Evolutionary conservation across 2,329 filamentous ascomycete genomes (phyloP), one percentile per base, ranked within the genome.

Genomic region (Leptosphaerulina australis): DNA sequence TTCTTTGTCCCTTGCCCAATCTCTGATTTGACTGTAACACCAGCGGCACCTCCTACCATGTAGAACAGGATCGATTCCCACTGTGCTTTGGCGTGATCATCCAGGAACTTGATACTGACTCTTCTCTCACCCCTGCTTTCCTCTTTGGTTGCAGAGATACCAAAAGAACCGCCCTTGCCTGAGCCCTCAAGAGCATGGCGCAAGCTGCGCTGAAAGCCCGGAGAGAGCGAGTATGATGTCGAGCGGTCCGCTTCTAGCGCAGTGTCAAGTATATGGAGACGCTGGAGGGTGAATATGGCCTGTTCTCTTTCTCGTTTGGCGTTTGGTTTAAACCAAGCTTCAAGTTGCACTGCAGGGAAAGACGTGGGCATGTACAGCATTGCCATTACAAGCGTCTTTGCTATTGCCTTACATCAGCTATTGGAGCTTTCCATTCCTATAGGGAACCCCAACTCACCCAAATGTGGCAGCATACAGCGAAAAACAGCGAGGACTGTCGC

Each of bases 11-110:
- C 80, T 31, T 78, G 74, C 12, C 77, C 74, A 38, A 79, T 72
- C 34, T 76, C 76, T 63, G 80, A 67, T 55, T 76, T 67, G 64
- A 78, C 60, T 9, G 47, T 41, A 20, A 73, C 59, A 7, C 60
- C 63, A 4, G 83, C 85, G 7, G 88, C 87, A 53, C 84, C 88
- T 50, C 88, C 89, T 15, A 99, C 94, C 70, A 99, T 92, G 68
- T 91, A 99, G 72, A 97, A 94, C 37, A 99, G 75, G 21, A 99
- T 96, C 20, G 91, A 88, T 73, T 99, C 95, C 92, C 94, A 99
- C 68, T 96, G 92, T 63, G 83, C 84, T 45, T 90, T 84, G 4
- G 94, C 91, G 74, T 93, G 95, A 21, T 85, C 82, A 67, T 99
- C 94, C 49, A 99, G 81, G 60, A 88, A 90, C 1, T 82, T 67